phyloP scores from a whole-genome alignment of 78 protist species.

The Salpingoeca rosetta region DNA sequence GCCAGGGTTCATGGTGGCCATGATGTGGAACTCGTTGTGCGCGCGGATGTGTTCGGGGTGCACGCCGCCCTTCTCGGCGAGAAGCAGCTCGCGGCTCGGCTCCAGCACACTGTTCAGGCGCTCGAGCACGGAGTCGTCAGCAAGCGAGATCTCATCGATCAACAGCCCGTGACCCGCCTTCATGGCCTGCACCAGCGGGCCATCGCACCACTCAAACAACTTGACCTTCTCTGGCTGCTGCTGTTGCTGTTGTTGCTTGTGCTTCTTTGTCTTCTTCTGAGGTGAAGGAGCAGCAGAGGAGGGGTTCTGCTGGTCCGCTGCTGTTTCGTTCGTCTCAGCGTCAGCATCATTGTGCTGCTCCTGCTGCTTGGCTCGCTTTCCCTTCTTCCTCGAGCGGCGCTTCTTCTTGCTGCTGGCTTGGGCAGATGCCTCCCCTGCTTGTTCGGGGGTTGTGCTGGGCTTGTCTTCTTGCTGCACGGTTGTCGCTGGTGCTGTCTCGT shows the following conservation, averaged over 20 bases:
- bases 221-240: constrained; percentile 20
- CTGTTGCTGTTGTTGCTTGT: too few relatives aligned
- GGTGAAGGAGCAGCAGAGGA: background rate
- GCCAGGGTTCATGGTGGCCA: constrained; percentile 99
- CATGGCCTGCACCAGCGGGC: constrained; percentile 95
- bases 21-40: constrained; percentile 60
- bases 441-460: too few relatives aligned
- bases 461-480: too few relatives aligned
- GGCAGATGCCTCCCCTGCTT: too few relatives aligned
- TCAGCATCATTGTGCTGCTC: too few relatives aligned
- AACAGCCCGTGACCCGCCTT: constrained; percentile 78
- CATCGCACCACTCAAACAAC: constrained; percentile 94
- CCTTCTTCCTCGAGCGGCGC: too few relatives aligned
- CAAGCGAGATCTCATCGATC: constrained; percentile 95
- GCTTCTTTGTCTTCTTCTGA: background rate
- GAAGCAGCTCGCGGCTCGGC: constrained; percentile 66
- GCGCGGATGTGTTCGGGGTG: constrained; percentile 26
- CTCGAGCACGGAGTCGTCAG: constrained; percentile 99
- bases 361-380: too few relatives aligned
- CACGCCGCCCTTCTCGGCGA: constrained; percentile 80
- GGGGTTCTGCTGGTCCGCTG: background rate
- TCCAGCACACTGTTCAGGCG: constrained; percentile 97
- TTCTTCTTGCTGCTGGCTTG: too few relatives aligned
- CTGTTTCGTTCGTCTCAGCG: too few relatives aligned
- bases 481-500: too few relatives aligned